Percentiles rank a stretch among this genome's conserved stretches.
Evolutionary conservation across 805 yeast genomes (phyloP).

Genomic region (Limtongia smithiae): DNA sequence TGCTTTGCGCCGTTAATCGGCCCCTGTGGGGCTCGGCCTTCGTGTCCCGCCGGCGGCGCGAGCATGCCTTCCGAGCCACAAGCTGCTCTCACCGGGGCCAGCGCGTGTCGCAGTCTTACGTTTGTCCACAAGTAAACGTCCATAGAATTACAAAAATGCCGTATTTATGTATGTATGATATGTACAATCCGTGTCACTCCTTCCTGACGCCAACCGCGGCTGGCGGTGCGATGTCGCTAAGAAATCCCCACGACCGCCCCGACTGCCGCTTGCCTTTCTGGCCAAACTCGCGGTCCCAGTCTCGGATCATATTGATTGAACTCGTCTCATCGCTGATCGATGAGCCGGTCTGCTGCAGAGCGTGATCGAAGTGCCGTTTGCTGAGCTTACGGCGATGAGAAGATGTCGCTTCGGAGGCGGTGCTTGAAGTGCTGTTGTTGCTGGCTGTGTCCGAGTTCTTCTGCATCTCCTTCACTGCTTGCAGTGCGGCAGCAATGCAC

Average conservation of each 20-base stretch:
- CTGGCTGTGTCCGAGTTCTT: neutral
- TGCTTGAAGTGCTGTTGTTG: neutral
- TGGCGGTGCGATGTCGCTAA: too few relatives aligned
- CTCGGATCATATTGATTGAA: constrained; percentile 21
- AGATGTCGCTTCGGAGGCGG: constrained; percentile 34
- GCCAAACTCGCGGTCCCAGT: constrained; percentile 25
- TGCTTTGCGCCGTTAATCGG: too few relatives aligned
- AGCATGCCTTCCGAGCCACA: too few relatives aligned
- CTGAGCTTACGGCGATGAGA: constrained; percentile 40
- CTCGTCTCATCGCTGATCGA: constrained; percentile 26
- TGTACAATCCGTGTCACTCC: too few relatives aligned
- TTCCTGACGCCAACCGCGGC: too few relatives aligned
- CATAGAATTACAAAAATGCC: too few relatives aligned
- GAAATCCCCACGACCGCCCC: constrained; percentile 12
- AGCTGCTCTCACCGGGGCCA: too few relatives aligned
- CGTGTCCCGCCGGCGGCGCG: too few relatives aligned
- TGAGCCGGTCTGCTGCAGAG: constrained; percentile 18
- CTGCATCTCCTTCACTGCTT: constrained; percentile 61
- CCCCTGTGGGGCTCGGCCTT: too few relatives aligned
- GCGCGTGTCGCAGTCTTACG: too few relatives aligned
- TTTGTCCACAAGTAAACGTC: too few relatives aligned
- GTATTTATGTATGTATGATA: too few relatives aligned
- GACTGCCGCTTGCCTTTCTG: constrained; percentile 13
- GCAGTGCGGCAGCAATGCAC: constrained; percentile 77
- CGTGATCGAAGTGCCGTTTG: constrained; percentile 22